Conservation (phyloP, 2,329 filamentous ascomycete genomes). For the Hypoxylon sp. region DNA sequence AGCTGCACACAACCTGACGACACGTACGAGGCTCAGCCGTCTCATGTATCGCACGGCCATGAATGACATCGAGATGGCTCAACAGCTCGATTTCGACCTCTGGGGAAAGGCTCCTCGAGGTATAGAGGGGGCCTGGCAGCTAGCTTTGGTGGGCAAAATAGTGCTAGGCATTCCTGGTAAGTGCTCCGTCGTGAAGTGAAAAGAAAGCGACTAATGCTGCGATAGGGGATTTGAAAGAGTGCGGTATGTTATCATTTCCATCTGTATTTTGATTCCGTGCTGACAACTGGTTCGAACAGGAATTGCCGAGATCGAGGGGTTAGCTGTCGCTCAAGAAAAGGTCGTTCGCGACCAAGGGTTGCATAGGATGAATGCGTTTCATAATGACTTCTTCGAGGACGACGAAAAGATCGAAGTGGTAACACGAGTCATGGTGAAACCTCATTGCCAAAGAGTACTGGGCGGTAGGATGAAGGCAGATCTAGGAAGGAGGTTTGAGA, state of each 20-base stretch:
- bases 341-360: slow-evolving; percentile 13
- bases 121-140: slow-evolving; percentile 8
- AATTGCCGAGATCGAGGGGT: slow-evolving; percentile 18
- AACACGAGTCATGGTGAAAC: slow-evolving; percentile 22
- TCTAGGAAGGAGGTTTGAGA: slow-evolving; percentile 16
- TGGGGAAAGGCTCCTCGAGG: not conserved
- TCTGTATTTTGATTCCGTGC: not conserved
- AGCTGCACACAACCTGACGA: slow-evolving; percentile 20
- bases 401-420: slow-evolving; percentile 25
- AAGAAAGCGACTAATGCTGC: not conserved
- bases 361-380: not conserved
- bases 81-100: slow-evolving; percentile 6
- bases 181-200: not conserved
- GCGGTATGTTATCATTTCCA: not conserved
- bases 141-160: slow-evolving; percentile 4
- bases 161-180: slow-evolving; percentile 20
- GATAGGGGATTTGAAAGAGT: not conserved
- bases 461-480: slow-evolving; percentile 1
- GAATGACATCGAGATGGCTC: slow-evolving; percentile 21
- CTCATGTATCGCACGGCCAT: slow-evolving; percentile 27
- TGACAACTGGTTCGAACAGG: slow-evolving; percentile 7
- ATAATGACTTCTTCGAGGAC: slow-evolving; percentile 9
- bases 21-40: slow-evolving; percentile 14
- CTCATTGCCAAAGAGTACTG: slow-evolving; percentile 13
- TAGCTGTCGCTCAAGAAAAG: slow-evolving; percentile 19